Base-by-base conservation (phyloP, 2,329 filamentous ascomycete genomes). In the Meredithiella fracta region DNA sequence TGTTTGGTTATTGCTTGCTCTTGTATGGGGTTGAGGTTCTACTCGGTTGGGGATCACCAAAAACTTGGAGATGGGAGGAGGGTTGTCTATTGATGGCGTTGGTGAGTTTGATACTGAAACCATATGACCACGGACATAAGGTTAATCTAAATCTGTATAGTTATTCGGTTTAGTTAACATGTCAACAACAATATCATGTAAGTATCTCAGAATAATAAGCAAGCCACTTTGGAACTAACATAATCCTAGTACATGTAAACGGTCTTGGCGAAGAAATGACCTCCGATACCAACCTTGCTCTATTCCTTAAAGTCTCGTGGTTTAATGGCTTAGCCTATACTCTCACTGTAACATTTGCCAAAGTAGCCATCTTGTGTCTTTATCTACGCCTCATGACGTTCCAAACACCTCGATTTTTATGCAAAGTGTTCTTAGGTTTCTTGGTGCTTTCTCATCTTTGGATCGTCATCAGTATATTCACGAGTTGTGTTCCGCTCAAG, bases 31-130 rank as follows among this genome's bases (percentile, higher is more conserved):
- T 49, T 67, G 38, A 66, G 67, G 8, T 62, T 70, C 53, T 69
- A 65, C 54, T 67, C 67, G n/a, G 61, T 67, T 54, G 60, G 62
- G 59, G 62, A 9, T 59, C 69, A 53, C 63, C 68, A 26, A 66
- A 65, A 58, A 62, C 65, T 47, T 63, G 67, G 55, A 65, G 64
- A 51, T 51, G 61, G 20, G 67, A 69, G 52, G 67, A 70, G 59
- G 67, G 65, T 62, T 61, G 63, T 22, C 65, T 68, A 49, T 40
- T 69, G 15, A 57, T 64, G 14, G 63, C 67, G 1, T 59, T 68
- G 25, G 61, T 67, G 42, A 55, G 52, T 55, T 42, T 40, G 14
- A 20, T 25, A 14, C 49, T 37, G 8, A 22, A 14, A 17, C 3
- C 8, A 29, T 7, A 25, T 34, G 34, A 9, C 11, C 14, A 8